phyloP scores from a whole-genome alignment of 2,329 filamentous ascomycete species.

The Lecanicillium sp. region DNA sequence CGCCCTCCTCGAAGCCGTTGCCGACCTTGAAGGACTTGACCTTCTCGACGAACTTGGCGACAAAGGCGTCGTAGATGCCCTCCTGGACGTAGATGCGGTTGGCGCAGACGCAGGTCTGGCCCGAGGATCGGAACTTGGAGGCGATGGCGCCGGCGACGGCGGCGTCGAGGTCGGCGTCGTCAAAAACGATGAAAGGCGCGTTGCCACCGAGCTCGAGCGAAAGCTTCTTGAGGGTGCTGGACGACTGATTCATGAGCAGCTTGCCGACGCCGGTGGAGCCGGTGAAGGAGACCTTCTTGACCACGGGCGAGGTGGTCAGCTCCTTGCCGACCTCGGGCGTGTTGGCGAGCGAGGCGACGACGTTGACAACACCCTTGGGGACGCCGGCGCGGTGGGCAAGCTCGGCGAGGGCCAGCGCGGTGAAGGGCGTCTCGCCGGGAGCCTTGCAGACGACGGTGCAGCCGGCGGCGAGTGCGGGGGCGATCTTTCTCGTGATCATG shows the following conservation, averaged over 20 bases:
- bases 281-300: slow-evolving; percentile 93
- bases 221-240: slow-evolving; percentile 73
- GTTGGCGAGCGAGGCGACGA: slow-evolving; percentile 74
- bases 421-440: slow-evolving; percentile 87
- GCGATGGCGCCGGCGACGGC: slow-evolving; percentile 78
- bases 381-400: slow-evolving; percentile 82
- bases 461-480: slow-evolving; percentile 79
- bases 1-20: slow-evolving; percentile 61
- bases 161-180: slow-evolving; percentile 82
- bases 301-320: slow-evolving; percentile 63
- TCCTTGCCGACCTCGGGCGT: slow-evolving; percentile 71
- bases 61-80: slow-evolving; percentile 72
- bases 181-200: slow-evolving; percentile 93
- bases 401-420: slow-evolving; percentile 80
- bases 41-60: slow-evolving; percentile 60
- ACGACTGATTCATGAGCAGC: slow-evolving; percentile 82
- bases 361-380: slow-evolving; percentile 83
- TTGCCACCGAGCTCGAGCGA: slow-evolving; percentile 94
- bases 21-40: slow-evolving; percentile 72
- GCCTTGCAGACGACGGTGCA: slow-evolving; percentile 93
- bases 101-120: slow-evolving; percentile 91
- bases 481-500: slow-evolving; percentile 67
- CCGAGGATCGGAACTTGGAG: slow-evolving; percentile 89
- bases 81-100: slow-evolving; percentile 78
- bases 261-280: slow-evolving; percentile 67